Percentiles rank a stretch among this genome's conserved stretches.
Evolutionary conservation across 2,329 filamentous ascomycete species (phyloP).

Genomic region (Ceratocystis alfenasii): DNA sequence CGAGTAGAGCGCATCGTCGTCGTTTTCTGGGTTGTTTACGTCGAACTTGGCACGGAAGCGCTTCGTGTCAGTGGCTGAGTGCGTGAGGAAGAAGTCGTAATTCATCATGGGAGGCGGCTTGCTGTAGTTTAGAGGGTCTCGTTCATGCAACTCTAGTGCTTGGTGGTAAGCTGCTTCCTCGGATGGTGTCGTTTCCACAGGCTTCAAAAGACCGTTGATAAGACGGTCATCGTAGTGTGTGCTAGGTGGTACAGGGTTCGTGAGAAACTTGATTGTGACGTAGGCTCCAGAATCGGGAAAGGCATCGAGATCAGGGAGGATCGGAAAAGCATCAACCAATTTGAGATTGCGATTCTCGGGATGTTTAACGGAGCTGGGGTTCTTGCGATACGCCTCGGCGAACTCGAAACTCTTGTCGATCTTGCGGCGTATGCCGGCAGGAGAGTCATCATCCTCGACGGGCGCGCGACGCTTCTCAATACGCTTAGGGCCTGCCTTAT

Average conservation of each 20-base stretch:
- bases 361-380: conserved; percentile 43
- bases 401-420: conserved; percentile 51
- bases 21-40: conserved; percentile 42
- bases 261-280: conserved; percentile 56
- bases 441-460: conserved; percentile 49
- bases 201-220: conserved; percentile 49
- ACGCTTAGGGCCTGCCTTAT: conserved; percentile 16
- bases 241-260: conserved; percentile 46
- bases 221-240: conserved; percentile 48
- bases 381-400: conserved; percentile 43
- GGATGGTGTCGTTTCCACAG: conserved; percentile 43
- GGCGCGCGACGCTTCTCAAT: conserved; percentile 37
- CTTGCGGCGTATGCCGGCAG: conserved; percentile 55
- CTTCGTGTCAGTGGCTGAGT: conserved; percentile 36
- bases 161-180: conserved; percentile 42
- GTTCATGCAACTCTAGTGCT: conserved; percentile 42
- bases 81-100: conserved; percentile 55
- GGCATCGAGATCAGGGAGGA: conserved; percentile 55
- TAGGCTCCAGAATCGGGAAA: conserved; percentile 60
- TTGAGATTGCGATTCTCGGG: conserved; percentile 47
- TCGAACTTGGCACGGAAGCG: conserved; percentile 52
- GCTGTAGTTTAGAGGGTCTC: conserved; percentile 44
- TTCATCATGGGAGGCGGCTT: conserved; percentile 48
- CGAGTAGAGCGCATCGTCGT: conserved; percentile 45
- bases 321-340: conserved; percentile 47